Percentiles rank a stretch among this genome's conserved stretches.
These are phyloP conservation scores for Tetrahymena borealis DNA, from an alignment of 73 alveolate genomes.

Conservation along the genomic window DNA sequence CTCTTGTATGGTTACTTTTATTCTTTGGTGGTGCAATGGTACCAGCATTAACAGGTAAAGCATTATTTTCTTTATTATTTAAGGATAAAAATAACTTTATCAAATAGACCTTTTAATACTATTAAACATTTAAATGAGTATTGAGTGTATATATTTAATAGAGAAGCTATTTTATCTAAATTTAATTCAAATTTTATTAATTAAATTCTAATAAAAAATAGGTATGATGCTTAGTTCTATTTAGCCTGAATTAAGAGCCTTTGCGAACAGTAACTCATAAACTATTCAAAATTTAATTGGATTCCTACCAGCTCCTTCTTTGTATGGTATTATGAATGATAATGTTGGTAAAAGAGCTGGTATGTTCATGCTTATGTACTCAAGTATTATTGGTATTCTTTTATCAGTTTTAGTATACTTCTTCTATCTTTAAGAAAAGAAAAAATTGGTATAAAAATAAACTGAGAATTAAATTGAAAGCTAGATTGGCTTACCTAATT, in stretches of 20 bases:
- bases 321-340: constrained; percentile 68
- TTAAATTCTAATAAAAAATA: not conserved
- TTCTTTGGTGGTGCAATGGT: constrained; percentile 87
- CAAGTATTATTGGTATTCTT: constrained; percentile 22
- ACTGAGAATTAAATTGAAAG: not conserved
- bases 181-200: too few relatives aligned
- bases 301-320: constrained; percentile 87
- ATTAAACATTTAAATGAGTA: too few relatives aligned
- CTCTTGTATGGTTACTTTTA: constrained; percentile 70
- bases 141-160: too few relatives aligned
- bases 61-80: too few relatives aligned
- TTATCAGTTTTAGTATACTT: not conserved
- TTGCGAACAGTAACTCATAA: constrained; percentile 84
- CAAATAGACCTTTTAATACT: too few relatives aligned
- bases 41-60: constrained; percentile 85
- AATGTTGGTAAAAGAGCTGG: constrained; percentile 50
- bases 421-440: not conserved
- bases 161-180: too few relatives aligned
- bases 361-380: constrained; percentile 29
- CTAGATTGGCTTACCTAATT: not conserved
- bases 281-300: constrained; percentile 81
- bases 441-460: not conserved
- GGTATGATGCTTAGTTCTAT: constrained; percentile 71
- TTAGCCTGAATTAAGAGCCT: constrained; percentile 64
- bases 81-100: too few relatives aligned